Evolutionary conservation across 2,329 filamentous ascomycete species (phyloP), one percentile per base, ranked within the genome.

Genomic region (Dactylellina sp.): DNA sequence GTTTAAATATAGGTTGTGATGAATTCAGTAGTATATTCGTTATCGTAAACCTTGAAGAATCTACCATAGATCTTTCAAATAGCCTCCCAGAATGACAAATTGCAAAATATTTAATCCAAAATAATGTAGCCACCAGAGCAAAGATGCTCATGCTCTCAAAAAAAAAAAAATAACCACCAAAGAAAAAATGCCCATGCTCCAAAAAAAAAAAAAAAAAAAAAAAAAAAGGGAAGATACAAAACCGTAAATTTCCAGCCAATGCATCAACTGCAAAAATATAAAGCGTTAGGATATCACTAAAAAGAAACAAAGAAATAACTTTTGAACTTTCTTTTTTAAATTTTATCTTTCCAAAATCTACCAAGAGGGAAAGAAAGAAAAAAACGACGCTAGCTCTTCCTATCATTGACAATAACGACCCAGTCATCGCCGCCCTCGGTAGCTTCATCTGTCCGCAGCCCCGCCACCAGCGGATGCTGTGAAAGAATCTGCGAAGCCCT

Each of bases 351-450:
- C 16, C 18, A 53, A 5, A 32, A 32, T 32, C 28, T 32, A 32
- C 9, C 28, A 32, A 32, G 28, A 32, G 9, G 28, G 9, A 32
- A 32, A 20, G 18, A 53, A 22, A 55, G 28, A 37, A 53, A 55
- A 46, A 40, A 50, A 46, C 25, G 37, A n/a, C 28, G 7, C 37
- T 40, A 56, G 3, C 18, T 39, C 44, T 50, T 46, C 35, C 25
- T 35, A 2, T 64, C 59, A 49, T 71, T 52, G 32, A 39, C 50
- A 32, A 71, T 64, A n/a, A 71, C 16, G 25, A 71, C 44, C 66
- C 66, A 71, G 5, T 71, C 66, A 0, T 71, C 66, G 5, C 59
- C 57, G 16, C 49, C 66, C 44, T 71, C 66, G 11, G 40, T 55
- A 18, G 18, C 44, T 18, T 71, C 66, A 25, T 71, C 66, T 7